Conservation (phyloP, 2,329 filamentous ascomycete genomes). For the Colletotrichum paranaense region DNA sequence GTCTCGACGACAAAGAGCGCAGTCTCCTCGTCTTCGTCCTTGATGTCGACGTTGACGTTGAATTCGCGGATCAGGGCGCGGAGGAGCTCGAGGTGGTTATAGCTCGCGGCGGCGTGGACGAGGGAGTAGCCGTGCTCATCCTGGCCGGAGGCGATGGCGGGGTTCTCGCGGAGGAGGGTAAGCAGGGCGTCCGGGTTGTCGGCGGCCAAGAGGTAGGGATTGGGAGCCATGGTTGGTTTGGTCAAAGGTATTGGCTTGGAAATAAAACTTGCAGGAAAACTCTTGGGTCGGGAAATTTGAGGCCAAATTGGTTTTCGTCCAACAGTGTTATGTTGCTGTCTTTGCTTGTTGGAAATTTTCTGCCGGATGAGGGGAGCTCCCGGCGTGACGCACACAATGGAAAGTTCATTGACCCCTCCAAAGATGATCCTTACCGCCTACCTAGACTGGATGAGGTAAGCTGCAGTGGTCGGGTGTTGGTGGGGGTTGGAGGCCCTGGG, state of each 20-base stretch:
- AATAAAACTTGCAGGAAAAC: neutral
- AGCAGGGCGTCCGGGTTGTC: conserved; percentile 83
- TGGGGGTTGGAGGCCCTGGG: neutral
- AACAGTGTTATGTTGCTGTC: neutral
- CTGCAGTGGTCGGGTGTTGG: neutral
- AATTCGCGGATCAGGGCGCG: conserved; percentile 81
- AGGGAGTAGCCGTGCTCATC: conserved; percentile 96
- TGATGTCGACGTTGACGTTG: conserved; percentile 81
- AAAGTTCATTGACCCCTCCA: conserved; percentile 4
- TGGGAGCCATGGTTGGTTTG: conserved; percentile 58
- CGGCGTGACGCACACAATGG: conserved; percentile 28
- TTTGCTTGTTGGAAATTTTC: conserved; percentile 31
- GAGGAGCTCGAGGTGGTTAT: conserved; percentile 86
- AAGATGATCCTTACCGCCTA: conserved; percentile 21
- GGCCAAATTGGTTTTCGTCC: conserved; percentile 9
- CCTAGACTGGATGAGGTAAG: neutral
- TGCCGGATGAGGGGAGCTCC: conserved; percentile 32
- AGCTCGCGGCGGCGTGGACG: conserved; percentile 92
- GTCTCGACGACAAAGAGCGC: conserved; percentile 94
- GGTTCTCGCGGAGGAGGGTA: conserved; percentile 77
- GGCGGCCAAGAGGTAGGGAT: conserved; percentile 81
- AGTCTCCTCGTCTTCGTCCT: conserved; percentile 92
- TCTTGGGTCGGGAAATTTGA: conserved; percentile 2
- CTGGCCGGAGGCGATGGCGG: conserved; percentile 80
- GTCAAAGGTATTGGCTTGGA: neutral